Evolutionary conservation across 345 rosid species (phyloP), one percentile per base, ranked within the genome.

Genomic region (Chamaenerion angustifolium): DNA sequence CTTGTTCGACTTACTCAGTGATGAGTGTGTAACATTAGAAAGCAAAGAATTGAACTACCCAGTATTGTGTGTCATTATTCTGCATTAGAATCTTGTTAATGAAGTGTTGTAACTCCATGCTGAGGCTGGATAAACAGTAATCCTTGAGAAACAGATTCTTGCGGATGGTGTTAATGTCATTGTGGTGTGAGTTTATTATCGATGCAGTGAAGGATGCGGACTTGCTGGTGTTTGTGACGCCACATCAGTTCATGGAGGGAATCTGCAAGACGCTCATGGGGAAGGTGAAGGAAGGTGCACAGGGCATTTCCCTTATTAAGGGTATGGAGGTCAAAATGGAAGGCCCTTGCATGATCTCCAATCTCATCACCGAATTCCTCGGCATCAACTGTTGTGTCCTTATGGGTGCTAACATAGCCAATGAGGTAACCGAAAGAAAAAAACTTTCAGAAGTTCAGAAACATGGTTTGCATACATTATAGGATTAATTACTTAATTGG

Each of bases 401-500:
- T 49, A 92, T 87, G 96, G 95, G 98, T 12, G 96, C 95, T 37
- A 87, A 92, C 65, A 88, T 92, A 48, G 98, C 98, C 11, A 87
- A 82, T 56, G 98, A 92, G 87, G 98, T 81, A 50, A 55, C 40
- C 19, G 4, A 18, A 23, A 1, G 1, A 53, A 53, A n/a, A n/a
- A n/a, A n/a, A n/a, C n/a, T n/a, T n/a, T n/a, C n/a, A n/a, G n/a
- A n/a, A n/a, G n/a, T n/a, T n/a, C n/a, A n/a, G n/a, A n/a, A n/a
- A n/a, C n/a, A n/a, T n/a, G n/a, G n/a, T n/a, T n/a, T n/a, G n/a
- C n/a, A n/a, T n/a, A n/a, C n/a, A n/a, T n/a, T n/a, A n/a, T n/a
- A n/a, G n/a, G n/a, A n/a, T n/a, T n/a, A n/a, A n/a, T n/a, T n/a
- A n/a, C n/a, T n/a, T n/a, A n/a, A n/a, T n/a, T n/a, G n/a, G n/a